Conservation (phyloP, 306 rosid species). For the Malus fusca region DNA sequence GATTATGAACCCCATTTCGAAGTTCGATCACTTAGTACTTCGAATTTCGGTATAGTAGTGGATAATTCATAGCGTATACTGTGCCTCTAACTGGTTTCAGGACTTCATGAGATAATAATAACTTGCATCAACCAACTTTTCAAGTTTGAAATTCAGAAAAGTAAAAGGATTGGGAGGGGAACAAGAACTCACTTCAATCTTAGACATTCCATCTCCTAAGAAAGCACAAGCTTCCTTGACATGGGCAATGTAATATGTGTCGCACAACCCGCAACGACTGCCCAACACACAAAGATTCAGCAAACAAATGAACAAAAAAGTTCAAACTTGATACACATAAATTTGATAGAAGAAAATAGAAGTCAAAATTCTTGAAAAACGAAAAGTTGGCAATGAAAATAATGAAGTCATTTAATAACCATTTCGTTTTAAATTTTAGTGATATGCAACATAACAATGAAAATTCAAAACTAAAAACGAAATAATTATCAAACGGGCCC, state of each 20-base stretch:
- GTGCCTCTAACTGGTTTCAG: not conserved
- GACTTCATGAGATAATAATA: not conserved
- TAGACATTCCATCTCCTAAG: slow-evolving; percentile 96
- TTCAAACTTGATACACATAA: not conserved
- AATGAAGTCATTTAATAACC: too few species aligned
- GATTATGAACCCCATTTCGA: not conserved
- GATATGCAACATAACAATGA: too few species aligned
- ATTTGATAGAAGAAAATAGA: not conserved
- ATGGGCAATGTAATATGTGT: slow-evolving; percentile 91
- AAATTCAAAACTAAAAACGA: too few species aligned
- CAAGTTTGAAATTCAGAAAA: not conserved
- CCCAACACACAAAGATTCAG: slow-evolving; percentile 2
- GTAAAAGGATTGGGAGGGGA: not conserved
- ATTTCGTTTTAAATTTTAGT: too few species aligned
- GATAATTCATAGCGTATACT: not conserved
- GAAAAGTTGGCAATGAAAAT: not conserved
- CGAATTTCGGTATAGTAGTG: not conserved
- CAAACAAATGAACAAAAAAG: not conserved
- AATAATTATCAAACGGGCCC: too few species aligned
- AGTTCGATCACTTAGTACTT: not conserved
- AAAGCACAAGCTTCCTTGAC: slow-evolving; percentile 97
- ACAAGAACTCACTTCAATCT: slow-evolving; percentile 58
- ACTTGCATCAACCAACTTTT: not conserved
- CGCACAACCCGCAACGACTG: slow-evolving; percentile 93
- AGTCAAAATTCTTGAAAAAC: not conserved